phyloP scores from a whole-genome alignment of 495 filamentous ascomycete species.

The Stereocaulon alpinum region DNA sequence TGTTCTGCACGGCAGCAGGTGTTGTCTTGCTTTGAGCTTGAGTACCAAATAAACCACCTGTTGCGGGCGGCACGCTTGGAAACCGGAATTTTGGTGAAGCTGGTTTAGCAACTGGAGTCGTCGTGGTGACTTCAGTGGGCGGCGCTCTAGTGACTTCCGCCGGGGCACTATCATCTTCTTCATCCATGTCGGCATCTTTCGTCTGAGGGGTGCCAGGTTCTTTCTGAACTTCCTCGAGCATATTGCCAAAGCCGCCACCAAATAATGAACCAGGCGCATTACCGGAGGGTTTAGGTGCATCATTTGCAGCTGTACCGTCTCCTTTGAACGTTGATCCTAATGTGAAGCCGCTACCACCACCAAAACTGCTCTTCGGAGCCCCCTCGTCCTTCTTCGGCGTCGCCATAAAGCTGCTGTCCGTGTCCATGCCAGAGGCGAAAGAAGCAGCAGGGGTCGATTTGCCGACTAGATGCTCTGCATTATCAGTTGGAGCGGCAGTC shows the following conservation, averaged over 20 bases:
- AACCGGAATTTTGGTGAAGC: conserved; percentile 39
- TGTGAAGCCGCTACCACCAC: conserved; percentile 50
- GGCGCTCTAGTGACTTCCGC: conserved; percentile 27
- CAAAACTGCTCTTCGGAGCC: conserved; percentile 39
- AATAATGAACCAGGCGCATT: conserved; percentile 40
- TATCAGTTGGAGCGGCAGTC: conserved; percentile 28
- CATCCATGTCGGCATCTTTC: conserved; percentile 52
- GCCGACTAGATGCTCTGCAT: conserved; percentile 18
- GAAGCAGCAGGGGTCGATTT: conserved; percentile 23
- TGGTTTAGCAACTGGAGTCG: conserved; percentile 27
- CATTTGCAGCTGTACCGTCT: conserved; percentile 55
- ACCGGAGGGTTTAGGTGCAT: conserved; percentile 40
- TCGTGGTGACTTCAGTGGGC: conserved; percentile 20
- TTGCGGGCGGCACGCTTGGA: conserved; percentile 22
- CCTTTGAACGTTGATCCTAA: conserved; percentile 73
- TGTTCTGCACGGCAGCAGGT: conserved; percentile 27
- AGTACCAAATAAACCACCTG: conserved; percentile 31
- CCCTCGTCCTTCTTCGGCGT: conserved; percentile 29
- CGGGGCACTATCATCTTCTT: conserved; percentile 30
- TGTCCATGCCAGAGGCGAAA: conserved; percentile 31
- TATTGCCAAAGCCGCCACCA: conserved; percentile 43
- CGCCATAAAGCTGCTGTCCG: conserved; percentile 27
- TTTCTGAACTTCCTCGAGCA: conserved; percentile 38
- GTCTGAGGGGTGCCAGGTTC: conserved; percentile 34
- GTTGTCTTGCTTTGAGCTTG: conserved; percentile 26